Evolutionary conservation across 352 stramenopile genomes (phyloP).

Genomic region (Phytophthora pseudosyringae): DNA sequence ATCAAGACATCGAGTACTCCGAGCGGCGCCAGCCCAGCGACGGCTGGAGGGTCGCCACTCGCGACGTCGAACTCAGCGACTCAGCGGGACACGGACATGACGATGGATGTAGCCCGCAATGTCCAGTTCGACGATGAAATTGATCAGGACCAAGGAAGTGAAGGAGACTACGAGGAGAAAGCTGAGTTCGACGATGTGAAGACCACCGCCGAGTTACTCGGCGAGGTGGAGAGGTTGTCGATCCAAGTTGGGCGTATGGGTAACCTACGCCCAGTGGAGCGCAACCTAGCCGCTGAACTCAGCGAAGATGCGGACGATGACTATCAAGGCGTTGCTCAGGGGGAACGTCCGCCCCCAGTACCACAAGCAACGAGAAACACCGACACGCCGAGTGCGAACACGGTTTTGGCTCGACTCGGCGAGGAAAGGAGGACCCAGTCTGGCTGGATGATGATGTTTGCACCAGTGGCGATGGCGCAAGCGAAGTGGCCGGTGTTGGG

Average conservation of each 20-base stretch:
- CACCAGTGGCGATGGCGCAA: background rate
- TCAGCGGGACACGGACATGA: background rate
- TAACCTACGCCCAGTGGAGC: conserved; percentile 6
- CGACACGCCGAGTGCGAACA: background rate
- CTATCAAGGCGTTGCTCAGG: conserved; percentile 4
- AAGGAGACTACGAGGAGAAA: background rate
- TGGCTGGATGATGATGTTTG: background rate
- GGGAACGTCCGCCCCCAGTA: background rate
- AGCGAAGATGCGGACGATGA: conserved; percentile 3
- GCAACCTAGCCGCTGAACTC: conserved; percentile 4
- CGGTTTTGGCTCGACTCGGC: background rate
- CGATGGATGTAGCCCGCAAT: background rate
- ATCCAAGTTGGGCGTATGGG: conserved; percentile 2
- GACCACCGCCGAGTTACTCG: background rate
- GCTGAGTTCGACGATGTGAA: background rate
- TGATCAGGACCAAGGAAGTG: background rate
- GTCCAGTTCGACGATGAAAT: conserved; percentile 2
- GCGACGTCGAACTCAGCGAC: background rate
- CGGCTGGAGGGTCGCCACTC: background rate
- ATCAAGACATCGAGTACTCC: background rate
- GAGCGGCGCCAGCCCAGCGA: background rate
- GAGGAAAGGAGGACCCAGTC: background rate
- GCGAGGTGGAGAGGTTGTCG: background rate
- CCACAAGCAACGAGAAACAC: background rate
- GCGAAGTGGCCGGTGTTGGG: conserved; percentile 3